Base-by-base conservation (phyloP, 2,329 filamentous ascomycete genomes). In the Davidsoniella virescens region DNA sequence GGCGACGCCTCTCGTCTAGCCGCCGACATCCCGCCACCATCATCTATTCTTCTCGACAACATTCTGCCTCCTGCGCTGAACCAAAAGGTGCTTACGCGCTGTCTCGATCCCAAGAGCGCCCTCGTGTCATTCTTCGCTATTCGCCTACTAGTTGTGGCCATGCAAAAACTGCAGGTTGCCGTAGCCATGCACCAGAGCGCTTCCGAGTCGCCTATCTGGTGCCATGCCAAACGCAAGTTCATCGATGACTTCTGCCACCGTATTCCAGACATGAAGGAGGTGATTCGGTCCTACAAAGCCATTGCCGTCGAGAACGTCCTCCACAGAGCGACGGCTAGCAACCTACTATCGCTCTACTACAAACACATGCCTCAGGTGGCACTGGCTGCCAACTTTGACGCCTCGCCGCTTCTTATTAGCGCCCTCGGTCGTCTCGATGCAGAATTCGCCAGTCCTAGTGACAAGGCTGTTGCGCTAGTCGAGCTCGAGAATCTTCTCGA, bases 81-180 rank as follows among this genome's bases (percentile, higher is more conserved):
- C 8, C 82, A 87, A 56, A 87, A 87, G 60, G 80, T 82, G 1
- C 69, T 96, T 42, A 77, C 78, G 9, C 80, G 83, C 54, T 95
- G 88, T 59, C 64, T 98, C 36, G 81, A 84, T 36, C 77, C 83
- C 54, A 84, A 82, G 55, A 82, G 82, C 2, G 78, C 85, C 50
- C 71, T 98, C 23, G 76, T 94, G 29, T 84, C 83, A 1, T 82
- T 96, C 59, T 93, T 95, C 56, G 82, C 83, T 0, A 75, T 87
- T 9, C 80, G 87, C 2, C 75, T 96, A 18, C 69, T 98, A 26
- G 80, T 84, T 0, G 66, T 85, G 3, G 78, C 87, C 0, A 77
- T 96, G 44, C 75, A 82, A 55, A 98, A 98, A 63, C 67, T 98
- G 16, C 70, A 73, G 4, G 62, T 61, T 2, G 78, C 82, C 0